phyloP scores from a whole-genome alignment of 257 asterid species.

The Paulownia fortunei region DNA sequence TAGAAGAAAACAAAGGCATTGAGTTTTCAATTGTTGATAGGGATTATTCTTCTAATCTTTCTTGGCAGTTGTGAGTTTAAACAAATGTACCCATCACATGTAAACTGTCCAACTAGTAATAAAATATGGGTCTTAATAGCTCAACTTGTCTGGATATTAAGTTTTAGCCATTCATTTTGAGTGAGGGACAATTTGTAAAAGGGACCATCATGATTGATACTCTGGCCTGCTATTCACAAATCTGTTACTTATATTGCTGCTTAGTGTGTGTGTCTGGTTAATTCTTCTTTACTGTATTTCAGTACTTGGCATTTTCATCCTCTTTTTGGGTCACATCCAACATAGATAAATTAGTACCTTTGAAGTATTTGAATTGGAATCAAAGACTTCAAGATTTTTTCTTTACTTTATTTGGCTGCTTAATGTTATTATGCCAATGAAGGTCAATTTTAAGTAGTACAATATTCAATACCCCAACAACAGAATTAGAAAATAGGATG shows the following conservation, averaged over 20 bases:
- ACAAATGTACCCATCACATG: conserved; percentile 32
- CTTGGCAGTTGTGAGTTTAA: background rate
- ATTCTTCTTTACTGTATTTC: background rate
- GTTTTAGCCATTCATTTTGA: conserved; percentile 21
- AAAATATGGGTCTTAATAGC: background rate
- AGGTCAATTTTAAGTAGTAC: background rate
- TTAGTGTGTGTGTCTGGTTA: no score
- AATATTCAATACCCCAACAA: no score
- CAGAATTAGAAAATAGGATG: background rate
- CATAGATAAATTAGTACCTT: background rate
- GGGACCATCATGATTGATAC: background rate
- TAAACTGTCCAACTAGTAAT: background rate
- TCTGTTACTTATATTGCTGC: background rate
- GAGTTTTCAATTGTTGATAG: background rate
- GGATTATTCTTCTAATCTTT: background rate
- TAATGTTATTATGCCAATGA: background rate
- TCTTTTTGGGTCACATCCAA: background rate
- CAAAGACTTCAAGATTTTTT: conserved; percentile 7
- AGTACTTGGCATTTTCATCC: no score
- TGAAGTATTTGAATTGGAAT: conserved; percentile 28
- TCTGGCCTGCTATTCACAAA: background rate
- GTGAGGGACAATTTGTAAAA: conserved; percentile 11
- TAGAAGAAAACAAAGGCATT: background rate
- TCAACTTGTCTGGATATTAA: background rate
- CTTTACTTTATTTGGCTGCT: background rate